Evolutionary conservation across 495 filamentous ascomycete species (phyloP).

Genomic region (Xylaria curta): DNA sequence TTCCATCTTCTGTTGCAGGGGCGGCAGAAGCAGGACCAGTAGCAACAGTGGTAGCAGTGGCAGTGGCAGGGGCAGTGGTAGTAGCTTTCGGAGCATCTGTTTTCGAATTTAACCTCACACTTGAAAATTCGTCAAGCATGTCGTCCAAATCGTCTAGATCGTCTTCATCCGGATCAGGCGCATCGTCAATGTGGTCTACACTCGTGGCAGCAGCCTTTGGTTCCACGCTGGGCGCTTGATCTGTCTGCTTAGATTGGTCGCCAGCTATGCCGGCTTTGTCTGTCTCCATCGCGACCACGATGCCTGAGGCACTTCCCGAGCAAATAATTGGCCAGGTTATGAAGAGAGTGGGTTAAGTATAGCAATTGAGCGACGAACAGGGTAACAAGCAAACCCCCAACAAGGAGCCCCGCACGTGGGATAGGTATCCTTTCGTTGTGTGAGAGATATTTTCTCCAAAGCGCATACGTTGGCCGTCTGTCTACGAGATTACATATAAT

Average conservation of each 20-base stretch:
- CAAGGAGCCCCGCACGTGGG: slow-evolving; percentile 23
- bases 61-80: slow-evolving; percentile 23
- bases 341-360: not conserved
- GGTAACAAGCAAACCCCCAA: slow-evolving; percentile 5
- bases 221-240: slow-evolving; percentile 26
- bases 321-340: not conserved
- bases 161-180: slow-evolving; percentile 79
- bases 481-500: not conserved
- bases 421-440: not conserved
- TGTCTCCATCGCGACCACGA: slow-evolving; percentile 19
- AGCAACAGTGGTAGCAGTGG: slow-evolving; percentile 25
- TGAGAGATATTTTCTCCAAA: not conserved
- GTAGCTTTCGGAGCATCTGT: slow-evolving; percentile 54
- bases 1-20: slow-evolving; percentile 14
- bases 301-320: not conserved
- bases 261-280: slow-evolving; percentile 25
- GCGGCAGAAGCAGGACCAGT: slow-evolving; percentile 22
- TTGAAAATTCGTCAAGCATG: slow-evolving; percentile 87
- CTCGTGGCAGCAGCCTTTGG: slow-evolving; percentile 33
- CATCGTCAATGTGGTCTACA: slow-evolving; percentile 50
- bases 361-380: not conserved
- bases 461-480: not conserved
- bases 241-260: slow-evolving; percentile 22
- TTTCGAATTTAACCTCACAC: slow-evolving; percentile 57
- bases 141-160: slow-evolving; percentile 91